A percentile compares a stretch with the other conserved stretches of the same genome.
Evolutionary conservation across 1,284 basidiomycete species (phyloP).

Genomic region (Cutaneotrichosporon cavernicola): DNA sequence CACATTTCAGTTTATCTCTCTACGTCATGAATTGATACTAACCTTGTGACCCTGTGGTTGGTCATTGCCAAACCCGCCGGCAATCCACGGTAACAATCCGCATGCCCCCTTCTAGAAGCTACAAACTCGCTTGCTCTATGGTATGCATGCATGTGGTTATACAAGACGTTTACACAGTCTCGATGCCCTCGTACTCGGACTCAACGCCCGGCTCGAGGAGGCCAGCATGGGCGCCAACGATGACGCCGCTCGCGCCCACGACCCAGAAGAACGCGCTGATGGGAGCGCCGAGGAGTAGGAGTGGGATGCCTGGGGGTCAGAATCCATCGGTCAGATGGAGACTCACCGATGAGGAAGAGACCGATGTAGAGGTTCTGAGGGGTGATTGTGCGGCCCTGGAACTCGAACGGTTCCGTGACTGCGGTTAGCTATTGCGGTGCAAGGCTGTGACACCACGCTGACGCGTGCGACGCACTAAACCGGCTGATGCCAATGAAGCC

Average conservation of each 20-base stretch:
- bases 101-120: not conserved
- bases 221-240: conserved; percentile 58
- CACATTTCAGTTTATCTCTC: not conserved
- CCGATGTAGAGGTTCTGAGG: conserved; percentile 65
- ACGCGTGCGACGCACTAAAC: conserved; percentile 66
- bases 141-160: not conserved
- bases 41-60: not conserved
- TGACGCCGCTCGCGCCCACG: conserved; percentile 50
- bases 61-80: not conserved
- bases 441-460: not conserved
- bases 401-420: conserved; percentile 53
- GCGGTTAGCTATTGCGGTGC: conserved; percentile 14
- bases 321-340: conserved; percentile 1
- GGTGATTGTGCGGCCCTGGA: conserved; percentile 56
- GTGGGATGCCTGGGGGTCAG: conserved; percentile 42
- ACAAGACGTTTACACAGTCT: conserved; percentile 37
- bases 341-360: conserved; percentile 51
- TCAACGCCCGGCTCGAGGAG: conserved; percentile 60
- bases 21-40: not conserved
- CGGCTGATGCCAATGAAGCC: conserved; percentile 88
- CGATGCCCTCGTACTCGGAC: conserved; percentile 40
- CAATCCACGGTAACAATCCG: not conserved
- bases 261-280: conserved; percentile 54
- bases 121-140: not conserved
- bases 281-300: conserved; percentile 53